Base-by-base conservation (phyloP, 805 yeast genomes). In the Kodamaea fukazawae region DNA sequence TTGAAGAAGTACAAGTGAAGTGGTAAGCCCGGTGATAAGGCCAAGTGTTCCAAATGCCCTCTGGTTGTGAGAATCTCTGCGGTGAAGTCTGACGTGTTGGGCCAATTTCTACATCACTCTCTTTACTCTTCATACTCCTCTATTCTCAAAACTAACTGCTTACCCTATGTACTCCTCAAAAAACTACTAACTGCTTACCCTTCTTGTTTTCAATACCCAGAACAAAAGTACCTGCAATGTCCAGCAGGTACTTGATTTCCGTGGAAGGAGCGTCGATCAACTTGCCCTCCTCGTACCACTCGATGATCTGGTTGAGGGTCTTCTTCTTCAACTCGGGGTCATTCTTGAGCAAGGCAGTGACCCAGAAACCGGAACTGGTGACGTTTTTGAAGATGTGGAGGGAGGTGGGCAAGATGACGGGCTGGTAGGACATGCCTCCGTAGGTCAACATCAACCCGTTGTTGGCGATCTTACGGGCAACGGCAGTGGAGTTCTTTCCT, bases 391-490 rank as follows among this genome's bases (percentile, higher is more conserved):
- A 93, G 48, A 93, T 90, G 57, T 86, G 86, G 44, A 86, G 67
- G 0, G 95, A 79, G 1, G 96, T 88, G 29, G 98, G 96, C 41
- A 93, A 63, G n/a, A 78, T 76, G 8, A 93, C 95, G 2, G 99
- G 99, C 65, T 87, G 90, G 71, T 83, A 81, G 3, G 97, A 87
- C 99, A 93, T 93, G 28, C 96, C 98, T 25, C 99, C 99, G 57
- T 93, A 93, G 1, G 98, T 88, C 50, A 89, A 78, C 71, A 93
- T 67, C 34, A 81, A 75, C 1, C 93, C 96, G 51, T 86, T 79
- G 11, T 70, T 65, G 28, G 79, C 80, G 41, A 93, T 72, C 59
- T 89, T 91, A 50, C 96, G 75, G 7, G 96, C 91, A 50, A 93
- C 72, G 30, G 83, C 83, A 0, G 95, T 73, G 14, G 88, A 78